Evolutionary conservation across 306 rosid species (phyloP).

Genomic region (Cicer cuneatum): DNA sequence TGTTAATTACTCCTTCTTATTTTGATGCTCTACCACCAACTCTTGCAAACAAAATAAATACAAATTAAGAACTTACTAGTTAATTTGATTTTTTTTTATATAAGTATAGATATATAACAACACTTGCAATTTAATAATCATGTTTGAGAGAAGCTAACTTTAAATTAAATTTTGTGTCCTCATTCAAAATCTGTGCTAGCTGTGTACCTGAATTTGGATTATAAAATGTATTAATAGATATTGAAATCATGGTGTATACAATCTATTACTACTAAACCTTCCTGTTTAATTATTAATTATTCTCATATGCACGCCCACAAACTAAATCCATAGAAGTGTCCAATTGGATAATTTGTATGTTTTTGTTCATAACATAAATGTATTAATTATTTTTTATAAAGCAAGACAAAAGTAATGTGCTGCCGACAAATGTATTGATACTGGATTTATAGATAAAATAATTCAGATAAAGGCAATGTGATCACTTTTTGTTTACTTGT

Average conservation of each 20-base stretch:
- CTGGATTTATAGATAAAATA: conserved; percentile 28
- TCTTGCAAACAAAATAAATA: conserved; percentile 23
- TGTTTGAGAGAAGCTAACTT: not conserved
- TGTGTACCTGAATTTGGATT: not conserved
- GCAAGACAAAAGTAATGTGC: conserved; percentile 43
- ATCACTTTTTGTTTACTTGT: conserved; percentile 34
- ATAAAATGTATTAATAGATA: not conserved
- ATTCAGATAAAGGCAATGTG: conserved; percentile 41
- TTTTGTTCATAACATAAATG: too few relatives aligned
- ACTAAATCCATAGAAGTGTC: not conserved
- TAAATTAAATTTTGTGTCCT: not conserved
- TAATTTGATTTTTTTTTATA: not conserved
- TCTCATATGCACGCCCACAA: not conserved
- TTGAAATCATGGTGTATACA: not conserved
- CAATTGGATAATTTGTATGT: too few relatives aligned
- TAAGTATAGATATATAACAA: too few relatives aligned
- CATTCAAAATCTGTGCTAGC: not conserved
- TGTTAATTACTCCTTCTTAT: conserved; percentile 37
- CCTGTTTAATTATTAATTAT: conserved; percentile 5
- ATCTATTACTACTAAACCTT: conserved; percentile 5
- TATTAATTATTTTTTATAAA: conserved; percentile 35
- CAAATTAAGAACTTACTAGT: not conserved
- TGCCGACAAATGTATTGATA: conserved; percentile 43
- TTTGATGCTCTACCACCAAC: conserved; percentile 33
- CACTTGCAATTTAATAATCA: too few relatives aligned